Conservation (phyloP, 768 basidiomycete genomes). For the Crucibulum laeve region DNA sequence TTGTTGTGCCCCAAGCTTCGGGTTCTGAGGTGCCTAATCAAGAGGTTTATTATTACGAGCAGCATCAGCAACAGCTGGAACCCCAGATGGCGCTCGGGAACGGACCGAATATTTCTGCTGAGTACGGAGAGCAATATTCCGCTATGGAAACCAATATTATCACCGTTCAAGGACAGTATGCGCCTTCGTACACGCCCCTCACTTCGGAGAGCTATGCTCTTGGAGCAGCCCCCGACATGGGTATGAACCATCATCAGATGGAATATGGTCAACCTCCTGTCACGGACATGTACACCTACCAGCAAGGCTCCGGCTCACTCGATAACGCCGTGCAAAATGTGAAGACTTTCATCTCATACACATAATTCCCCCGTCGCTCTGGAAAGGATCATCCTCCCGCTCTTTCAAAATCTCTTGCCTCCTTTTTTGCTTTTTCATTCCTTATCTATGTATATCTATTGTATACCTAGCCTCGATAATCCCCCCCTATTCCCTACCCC, state of each 20-base stretch:
- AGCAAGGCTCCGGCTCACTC: no score
- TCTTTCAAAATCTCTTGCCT: not conserved
- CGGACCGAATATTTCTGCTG: not conserved
- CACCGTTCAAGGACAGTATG: not conserved
- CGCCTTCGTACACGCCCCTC: not conserved
- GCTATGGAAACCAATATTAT: not conserved
- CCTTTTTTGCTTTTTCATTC: not conserved
- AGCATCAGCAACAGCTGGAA: no score
- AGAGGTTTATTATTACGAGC: no score
- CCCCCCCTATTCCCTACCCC: no score
- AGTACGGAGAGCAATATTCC: not conserved
- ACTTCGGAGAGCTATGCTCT: not conserved
- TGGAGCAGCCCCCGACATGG: not conserved
- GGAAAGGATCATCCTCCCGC: not conserved
- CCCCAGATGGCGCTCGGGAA: no score
- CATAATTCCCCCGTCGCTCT: not conserved
- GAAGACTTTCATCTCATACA: not conserved
- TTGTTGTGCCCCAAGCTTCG: no score
- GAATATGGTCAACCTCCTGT: no score
- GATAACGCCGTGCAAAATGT: not conserved
- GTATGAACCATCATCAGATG: no score
- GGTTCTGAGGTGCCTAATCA: no score
- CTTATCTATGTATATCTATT: slow-evolving; percentile 1
- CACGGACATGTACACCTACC: no score
- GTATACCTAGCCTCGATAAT: no score